A percentile compares a stretch with the other conserved stretches of the same genome.
phyloP scores from a whole-genome alignment of 2,329 filamentous ascomycete genomes.

The Neocucurbitaria cava region DNA sequence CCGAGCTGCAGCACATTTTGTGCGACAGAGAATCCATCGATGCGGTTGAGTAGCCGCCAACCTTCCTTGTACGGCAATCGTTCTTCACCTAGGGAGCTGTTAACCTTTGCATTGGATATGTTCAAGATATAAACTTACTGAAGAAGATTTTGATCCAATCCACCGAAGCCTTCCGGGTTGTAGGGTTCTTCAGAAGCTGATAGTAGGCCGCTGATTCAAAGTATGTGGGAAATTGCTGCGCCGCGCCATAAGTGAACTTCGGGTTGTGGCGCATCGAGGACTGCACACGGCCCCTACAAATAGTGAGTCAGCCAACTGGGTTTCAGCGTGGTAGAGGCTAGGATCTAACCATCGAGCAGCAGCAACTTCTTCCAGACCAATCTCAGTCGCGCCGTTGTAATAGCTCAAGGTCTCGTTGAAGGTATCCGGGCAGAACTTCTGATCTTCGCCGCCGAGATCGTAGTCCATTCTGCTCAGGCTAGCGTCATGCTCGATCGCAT shows the following conservation, averaged over 20 bases:
- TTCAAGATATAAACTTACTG: not conserved
- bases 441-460: slow-evolving; percentile 32
- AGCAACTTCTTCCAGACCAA: slow-evolving; percentile 8
- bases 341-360: slow-evolving; percentile 10
- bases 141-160: slow-evolving; percentile 29
- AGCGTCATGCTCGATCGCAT: slow-evolving; percentile 47
- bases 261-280: slow-evolving; percentile 17
- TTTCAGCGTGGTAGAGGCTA: not conserved
- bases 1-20: slow-evolving; percentile 16
- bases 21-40: slow-evolving; percentile 11
- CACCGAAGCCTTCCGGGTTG: slow-evolving; percentile 15
- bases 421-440: slow-evolving; percentile 23
- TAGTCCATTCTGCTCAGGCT: slow-evolving; percentile 36
- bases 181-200: slow-evolving; percentile 18
- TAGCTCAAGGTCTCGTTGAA: slow-evolving; percentile 21
- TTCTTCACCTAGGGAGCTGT: slow-evolving; percentile 21
- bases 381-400: slow-evolving; percentile 4
- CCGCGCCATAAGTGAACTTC: slow-evolving; percentile 20
- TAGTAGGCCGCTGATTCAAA: slow-evolving; percentile 29
- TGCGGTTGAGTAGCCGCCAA: slow-evolving; percentile 19
- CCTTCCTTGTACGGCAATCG: slow-evolving; percentile 29
- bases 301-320: not conserved
- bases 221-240: slow-evolving; percentile 22
- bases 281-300: slow-evolving; percentile 25
- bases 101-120: not conserved